A percentile compares a stretch with the other conserved stretches of the same genome.
Evolutionary conservation across 2,329 filamentous ascomycete species (phyloP).

Genomic region (Paecilomyces variotii): DNA sequence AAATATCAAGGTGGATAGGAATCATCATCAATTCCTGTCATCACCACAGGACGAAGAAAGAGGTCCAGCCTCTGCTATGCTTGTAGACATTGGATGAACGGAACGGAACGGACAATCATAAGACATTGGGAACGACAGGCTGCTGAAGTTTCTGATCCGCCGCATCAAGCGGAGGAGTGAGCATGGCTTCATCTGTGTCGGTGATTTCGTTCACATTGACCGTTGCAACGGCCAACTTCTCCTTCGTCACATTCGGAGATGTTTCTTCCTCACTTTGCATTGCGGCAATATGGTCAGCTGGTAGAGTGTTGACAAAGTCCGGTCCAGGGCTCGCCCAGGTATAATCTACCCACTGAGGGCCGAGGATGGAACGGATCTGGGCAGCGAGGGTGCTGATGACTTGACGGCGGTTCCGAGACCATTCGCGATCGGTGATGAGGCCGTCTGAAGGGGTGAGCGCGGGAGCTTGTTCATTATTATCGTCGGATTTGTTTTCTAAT

Average conservation of each 20-base stretch:
- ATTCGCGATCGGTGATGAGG: slow-evolving; percentile 30
- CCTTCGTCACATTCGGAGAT: neutral
- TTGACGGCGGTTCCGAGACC: slow-evolving; percentile 27
- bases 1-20: too few species aligned
- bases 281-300: slow-evolving; percentile 18
- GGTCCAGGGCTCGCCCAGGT: slow-evolving; percentile 36
- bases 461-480: slow-evolving; percentile 5
- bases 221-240: slow-evolving; percentile 1
- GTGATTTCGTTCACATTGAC: neutral
- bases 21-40: neutral
- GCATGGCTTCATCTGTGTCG: slow-evolving; percentile 10
- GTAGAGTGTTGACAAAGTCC: slow-evolving; percentile 33
- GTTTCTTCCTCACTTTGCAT: slow-evolving; percentile 5
- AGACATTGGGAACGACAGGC: neutral
- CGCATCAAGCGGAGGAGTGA: slow-evolving; percentile 25
- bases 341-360: slow-evolving; percentile 37
- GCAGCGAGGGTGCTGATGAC: slow-evolving; percentile 28
- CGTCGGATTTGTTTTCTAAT: slow-evolving; percentile 26
- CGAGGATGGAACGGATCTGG: slow-evolving; percentile 31
- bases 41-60: neutral
- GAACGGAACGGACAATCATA: neutral
- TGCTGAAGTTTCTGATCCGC: slow-evolving; percentile 9
- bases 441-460: slow-evolving; percentile 30
- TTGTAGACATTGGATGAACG: neutral
- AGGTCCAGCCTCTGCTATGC: neutral